Percentiles rank a stretch among this genome's conserved stretches.
phyloP scores from a whole-genome alignment of 1,284 basidiomycete genomes.

The Pseudozyma hubeiensis region DNA sequence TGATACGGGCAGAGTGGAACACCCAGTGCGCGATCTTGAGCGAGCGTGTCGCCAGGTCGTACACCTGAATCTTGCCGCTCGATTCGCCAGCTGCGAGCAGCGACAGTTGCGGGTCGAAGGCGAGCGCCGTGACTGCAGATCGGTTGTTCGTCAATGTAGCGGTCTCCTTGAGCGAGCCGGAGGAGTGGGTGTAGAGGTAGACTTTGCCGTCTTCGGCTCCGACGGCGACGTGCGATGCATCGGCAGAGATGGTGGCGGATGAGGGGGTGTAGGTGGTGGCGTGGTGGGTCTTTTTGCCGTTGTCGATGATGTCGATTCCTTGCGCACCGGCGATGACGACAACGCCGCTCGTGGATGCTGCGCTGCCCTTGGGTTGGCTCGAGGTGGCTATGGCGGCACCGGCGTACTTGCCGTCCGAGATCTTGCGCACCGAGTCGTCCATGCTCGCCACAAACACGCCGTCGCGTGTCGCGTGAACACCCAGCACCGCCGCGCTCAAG shows the following conservation, averaged over 20 bases:
- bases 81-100: slow-evolving; percentile 78
- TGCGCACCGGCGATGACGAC: slow-evolving; percentile 79
- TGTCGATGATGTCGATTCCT: slow-evolving; percentile 74
- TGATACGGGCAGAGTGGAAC: slow-evolving; percentile 85
- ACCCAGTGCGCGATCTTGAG: slow-evolving; percentile 75
- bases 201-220: slow-evolving; percentile 73
- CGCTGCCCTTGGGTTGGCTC: slow-evolving; percentile 77
- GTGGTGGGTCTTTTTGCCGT: slow-evolving; percentile 41
- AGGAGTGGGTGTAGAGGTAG: slow-evolving; percentile 44
- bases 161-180: slow-evolving; percentile 6
- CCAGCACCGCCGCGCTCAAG: slow-evolving; percentile 78
- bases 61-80: slow-evolving; percentile 82
- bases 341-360: slow-evolving; percentile 25
- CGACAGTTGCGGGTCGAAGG: slow-evolving; percentile 82
- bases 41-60: slow-evolving; percentile 73
- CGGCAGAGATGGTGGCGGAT: slow-evolving; percentile 72
- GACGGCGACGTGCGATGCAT: slow-evolving; percentile 75
- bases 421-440: slow-evolving; percentile 54
- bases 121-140: slow-evolving; percentile 76
- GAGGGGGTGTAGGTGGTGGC: slow-evolving; percentile 40
- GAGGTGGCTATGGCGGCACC: slow-evolving; percentile 67
- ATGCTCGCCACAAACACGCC: slow-evolving; percentile 42
- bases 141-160: slow-evolving; percentile 75
- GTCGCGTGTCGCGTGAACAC: slow-evolving; percentile 70
- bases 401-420: slow-evolving; percentile 26